Base-by-base conservation (phyloP, 768 basidiomycete genomes). In the Mycena filopes region DNA sequence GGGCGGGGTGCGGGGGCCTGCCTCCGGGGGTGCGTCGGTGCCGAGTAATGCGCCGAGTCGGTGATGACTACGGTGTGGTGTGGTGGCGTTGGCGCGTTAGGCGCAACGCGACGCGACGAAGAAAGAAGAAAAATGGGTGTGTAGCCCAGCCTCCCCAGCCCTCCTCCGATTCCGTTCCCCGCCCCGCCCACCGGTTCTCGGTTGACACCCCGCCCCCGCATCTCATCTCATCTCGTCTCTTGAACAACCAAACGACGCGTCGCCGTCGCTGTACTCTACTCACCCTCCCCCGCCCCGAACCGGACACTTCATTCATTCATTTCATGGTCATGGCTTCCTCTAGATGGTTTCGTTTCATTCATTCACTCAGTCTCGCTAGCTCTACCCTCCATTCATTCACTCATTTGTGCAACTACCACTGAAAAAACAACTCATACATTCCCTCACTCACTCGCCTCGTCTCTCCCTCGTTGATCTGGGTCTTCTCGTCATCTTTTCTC, bases 1-100 rank as follows among this genome's bases (percentile, higher is more conserved):
- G 74, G 73, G 80, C 60, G 70, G 70, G 38, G 70, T 65, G 45
- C 74, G 73, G 0, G 55, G 57, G 6, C 56, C 62, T 4, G 55
- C 54, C n/a, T 21, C 36, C 63, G 74, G 38, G 71, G 76, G 64
- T 63, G 77, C 73, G 64, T 80, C 71, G 72, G 79, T 67, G 75
- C 76, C 55, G 41, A 69, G 60, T 48, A 69, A 67, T 43, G 55
- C 72, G 46, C 69, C 71, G 42, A 65, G 55, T 46, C 70, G 70
- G 15, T 67, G 53, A 67, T 8, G 10, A 29, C 38, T 25, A n/a
- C 21, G 51, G 21, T 46, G 36, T 5, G 36, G 36, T 15, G 36
- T 36, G n/a, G n/a, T 36, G 36, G 36, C 36, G 36, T 36, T 36
- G 36, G 15, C 15, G 36, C 36, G 36, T 36, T 36, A 36, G 36